These are phyloP conservation scores for Orbilia quercus DNA, from an alignment of 2,329 filamentous ascomycete species.

Conservation along the genomic window DNA sequence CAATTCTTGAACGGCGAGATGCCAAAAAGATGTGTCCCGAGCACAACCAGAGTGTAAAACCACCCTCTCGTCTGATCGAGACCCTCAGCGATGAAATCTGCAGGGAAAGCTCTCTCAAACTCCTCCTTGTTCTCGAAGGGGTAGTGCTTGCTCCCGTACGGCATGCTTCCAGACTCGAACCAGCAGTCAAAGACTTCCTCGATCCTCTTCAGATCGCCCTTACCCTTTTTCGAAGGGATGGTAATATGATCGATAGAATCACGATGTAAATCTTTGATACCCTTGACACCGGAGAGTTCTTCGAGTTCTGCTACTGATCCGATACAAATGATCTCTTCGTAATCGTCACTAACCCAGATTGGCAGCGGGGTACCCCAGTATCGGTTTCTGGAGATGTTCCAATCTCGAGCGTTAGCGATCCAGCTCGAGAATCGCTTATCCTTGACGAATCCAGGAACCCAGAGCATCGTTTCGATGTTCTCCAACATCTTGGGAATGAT, in stretches of 20 bases:
- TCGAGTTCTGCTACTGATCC: conserved; percentile 87
- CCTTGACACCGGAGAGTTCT: conserved; percentile 86
- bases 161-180: conserved; percentile 97
- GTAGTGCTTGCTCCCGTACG: conserved; percentile 89
- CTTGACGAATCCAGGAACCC: conserved; percentile 91
- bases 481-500: conserved; percentile 89
- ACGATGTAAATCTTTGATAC: conserved; percentile 86
- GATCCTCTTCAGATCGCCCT: conserved; percentile 81
- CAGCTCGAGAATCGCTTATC: conserved; percentile 90
- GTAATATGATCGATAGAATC: conserved; percentile 95
- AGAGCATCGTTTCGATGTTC: conserved; percentile 88
- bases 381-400: conserved; percentile 92
- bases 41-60: conserved; percentile 92
- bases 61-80: conserved; percentile 94
- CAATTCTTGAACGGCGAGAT: conserved; percentile 91
- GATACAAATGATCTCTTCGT: conserved; percentile 85
- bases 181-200: conserved; percentile 96
- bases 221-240: conserved; percentile 88
- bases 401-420: conserved; percentile 90
- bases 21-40: conserved; percentile 88
- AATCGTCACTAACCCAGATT: conserved; percentile 89
- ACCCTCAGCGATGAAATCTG: conserved; percentile 93
- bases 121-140: conserved; percentile 88
- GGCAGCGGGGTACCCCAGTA: conserved; percentile 97
- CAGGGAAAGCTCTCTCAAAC: conserved; percentile 84